phyloP scores from a whole-genome alignment of 306 rosid species.

The Crataegus laevigata region DNA sequence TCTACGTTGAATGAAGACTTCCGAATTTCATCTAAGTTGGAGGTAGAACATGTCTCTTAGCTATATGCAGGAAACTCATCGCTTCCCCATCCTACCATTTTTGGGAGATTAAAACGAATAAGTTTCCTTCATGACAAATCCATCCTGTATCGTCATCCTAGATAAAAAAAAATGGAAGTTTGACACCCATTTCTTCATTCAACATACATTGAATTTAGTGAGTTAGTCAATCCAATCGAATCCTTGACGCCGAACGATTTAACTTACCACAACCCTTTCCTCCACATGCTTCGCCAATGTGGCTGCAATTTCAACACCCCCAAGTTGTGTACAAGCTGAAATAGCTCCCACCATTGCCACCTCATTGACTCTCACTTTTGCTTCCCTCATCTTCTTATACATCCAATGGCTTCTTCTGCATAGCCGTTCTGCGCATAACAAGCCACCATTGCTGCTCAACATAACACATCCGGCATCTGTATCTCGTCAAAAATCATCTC shows the following conservation, averaged over 20 bases:
- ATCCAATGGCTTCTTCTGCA: constrained; percentile 56
- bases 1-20: no score
- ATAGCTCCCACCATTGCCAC: constrained; percentile 71
- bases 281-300: constrained; percentile 32
- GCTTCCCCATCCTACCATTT: no score
- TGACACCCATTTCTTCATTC: not conserved
- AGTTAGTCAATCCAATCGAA: not conserved
- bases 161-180: no score
- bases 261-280: constrained; percentile 40
- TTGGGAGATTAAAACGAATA: no score
- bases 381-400: constrained; percentile 40
- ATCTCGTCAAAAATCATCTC: constrained; percentile 41
- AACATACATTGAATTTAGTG: not conserved
- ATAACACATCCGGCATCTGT: constrained; percentile 19
- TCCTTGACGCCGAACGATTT: not conserved
- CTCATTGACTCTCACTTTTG: constrained; percentile 28
- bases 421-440: constrained; percentile 71
- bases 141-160: no score
- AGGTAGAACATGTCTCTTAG: no score
- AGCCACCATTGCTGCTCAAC: constrained; percentile 71
- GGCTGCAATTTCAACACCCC: constrained; percentile 45
- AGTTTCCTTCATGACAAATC: no score
- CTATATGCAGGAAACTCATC: no score
- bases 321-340: constrained; percentile 70
- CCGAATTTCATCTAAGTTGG: no score